These are phyloP conservation scores for Colletotrichum costaricense DNA, from an alignment of 2,329 filamentous ascomycete species.

Conservation along the genomic window DNA sequence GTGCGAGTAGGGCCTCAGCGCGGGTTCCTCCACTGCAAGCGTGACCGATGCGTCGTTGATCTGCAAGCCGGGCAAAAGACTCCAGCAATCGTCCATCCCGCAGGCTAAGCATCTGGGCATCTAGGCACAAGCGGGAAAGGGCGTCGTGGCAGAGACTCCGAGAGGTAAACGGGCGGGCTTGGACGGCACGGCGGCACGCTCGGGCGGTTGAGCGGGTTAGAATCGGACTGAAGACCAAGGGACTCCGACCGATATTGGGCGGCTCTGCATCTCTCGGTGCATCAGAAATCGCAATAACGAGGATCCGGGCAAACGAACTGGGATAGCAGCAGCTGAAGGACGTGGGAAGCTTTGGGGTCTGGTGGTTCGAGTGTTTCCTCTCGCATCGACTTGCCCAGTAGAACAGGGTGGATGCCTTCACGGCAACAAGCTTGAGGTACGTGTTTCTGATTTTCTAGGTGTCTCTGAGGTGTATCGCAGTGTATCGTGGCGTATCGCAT, in stretches of 20 bases:
- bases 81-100: constrained; percentile 21
- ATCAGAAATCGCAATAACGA: neutral
- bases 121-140: neutral
- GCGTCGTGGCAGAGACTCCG: neutral
- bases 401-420: constrained; percentile 24
- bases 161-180: constrained; percentile 18
- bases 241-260: neutral
- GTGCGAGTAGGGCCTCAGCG: neutral
- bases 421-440: constrained; percentile 3
- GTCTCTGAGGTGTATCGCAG: neutral
- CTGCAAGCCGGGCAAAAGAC: constrained; percentile 17
- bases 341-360: neutral
- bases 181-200: constrained; percentile 30
- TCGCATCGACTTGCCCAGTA: constrained; percentile 14
- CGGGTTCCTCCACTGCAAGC: neutral
- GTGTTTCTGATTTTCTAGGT: constrained; percentile 10
- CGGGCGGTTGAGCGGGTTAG: constrained; percentile 18
- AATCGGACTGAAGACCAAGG: constrained; percentile 17
- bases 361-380: constrained; percentile 12
- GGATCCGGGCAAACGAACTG: neutral
- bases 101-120: constrained; percentile 25
- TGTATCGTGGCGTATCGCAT: neutral
- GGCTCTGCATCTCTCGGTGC: constrained; percentile 13
- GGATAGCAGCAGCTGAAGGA: neutral
- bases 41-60: neutral